Percentiles rank a stretch among this genome's conserved stretches.
These are phyloP conservation scores for Amyloporia xantha DNA, from an alignment of 768 basidiomycete genomes.

Conservation along the genomic window DNA sequence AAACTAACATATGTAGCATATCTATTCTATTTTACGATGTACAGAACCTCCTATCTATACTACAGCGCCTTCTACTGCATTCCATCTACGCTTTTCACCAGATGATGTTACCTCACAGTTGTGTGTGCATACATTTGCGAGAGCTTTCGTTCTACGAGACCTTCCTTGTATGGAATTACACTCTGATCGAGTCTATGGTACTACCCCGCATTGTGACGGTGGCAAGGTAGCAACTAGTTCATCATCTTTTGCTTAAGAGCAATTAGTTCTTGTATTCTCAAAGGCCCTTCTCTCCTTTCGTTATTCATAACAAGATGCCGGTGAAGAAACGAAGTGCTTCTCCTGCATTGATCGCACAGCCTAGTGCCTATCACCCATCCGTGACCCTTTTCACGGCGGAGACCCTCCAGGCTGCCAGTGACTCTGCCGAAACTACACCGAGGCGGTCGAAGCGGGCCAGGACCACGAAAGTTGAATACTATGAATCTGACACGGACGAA, in stretches of 20 bases:
- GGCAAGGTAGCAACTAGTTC: neutral
- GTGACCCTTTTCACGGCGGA: slow-evolving; percentile 1
- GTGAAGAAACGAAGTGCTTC: neutral
- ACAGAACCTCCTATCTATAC: no score
- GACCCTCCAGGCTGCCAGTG: neutral
- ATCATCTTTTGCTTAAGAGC: no score
- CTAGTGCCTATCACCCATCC: neutral
- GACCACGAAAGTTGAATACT: neutral
- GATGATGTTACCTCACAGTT: neutral
- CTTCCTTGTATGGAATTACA: neutral
- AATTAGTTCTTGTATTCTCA: no score
- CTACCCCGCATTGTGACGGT: neutral
- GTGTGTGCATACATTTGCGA: neutral
- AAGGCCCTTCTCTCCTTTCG: no score
- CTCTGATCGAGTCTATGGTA: neutral
- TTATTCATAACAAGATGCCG: no score
- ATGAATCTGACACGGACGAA: neutral
- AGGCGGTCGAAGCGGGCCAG: slow-evolving; percentile 3
- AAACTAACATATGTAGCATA: no score
- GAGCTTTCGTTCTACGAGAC: neutral
- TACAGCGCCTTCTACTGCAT: no score
- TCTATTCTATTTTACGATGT: no score
- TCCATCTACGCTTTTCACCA: neutral
- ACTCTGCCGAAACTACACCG: neutral
- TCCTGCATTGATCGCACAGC: neutral